A percentile compares a stretch with the other conserved stretches of the same genome.
These are phyloP conservation scores for Tylopilus plumbeoviolaceoides DNA, from an alignment of 768 basidiomycete genomes.

Conservation along the genomic window DNA sequence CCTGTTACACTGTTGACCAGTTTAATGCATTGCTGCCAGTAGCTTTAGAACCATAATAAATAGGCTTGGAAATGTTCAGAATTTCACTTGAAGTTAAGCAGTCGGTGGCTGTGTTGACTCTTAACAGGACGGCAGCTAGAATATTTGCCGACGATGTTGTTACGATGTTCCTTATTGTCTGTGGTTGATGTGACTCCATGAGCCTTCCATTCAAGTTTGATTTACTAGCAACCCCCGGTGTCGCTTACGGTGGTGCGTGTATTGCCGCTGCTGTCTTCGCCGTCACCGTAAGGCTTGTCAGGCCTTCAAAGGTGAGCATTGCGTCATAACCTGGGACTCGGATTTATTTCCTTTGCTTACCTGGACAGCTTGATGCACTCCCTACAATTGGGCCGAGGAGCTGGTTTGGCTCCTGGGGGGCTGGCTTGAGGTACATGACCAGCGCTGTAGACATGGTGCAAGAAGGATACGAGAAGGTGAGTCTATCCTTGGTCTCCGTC, in stretches of 20 bases:
- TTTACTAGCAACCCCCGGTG: background rate
- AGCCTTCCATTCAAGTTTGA: background rate
- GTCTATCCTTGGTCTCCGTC: background rate
- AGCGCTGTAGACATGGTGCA: slow-evolving; percentile 20
- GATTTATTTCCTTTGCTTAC: background rate
- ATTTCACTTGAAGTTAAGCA: too few relatives aligned
- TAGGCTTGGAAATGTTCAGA: too few relatives aligned
- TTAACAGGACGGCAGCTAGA: too few relatives aligned
- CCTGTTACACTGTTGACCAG: too few relatives aligned
- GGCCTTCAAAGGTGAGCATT: background rate
- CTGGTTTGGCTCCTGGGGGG: background rate
- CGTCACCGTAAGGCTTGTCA: background rate
- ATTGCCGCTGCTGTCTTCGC: background rate
- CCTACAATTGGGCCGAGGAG: background rate
- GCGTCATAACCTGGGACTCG: too few relatives aligned
- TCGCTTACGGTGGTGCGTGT: background rate
- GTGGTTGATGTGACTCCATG: too few relatives aligned
- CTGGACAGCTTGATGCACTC: background rate
- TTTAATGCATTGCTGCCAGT: too few relatives aligned
- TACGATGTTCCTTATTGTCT: too few relatives aligned
- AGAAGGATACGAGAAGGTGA: slow-evolving; percentile 31
- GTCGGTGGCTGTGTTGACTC: too few relatives aligned
- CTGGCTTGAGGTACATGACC: background rate
- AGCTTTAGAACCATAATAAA: too few relatives aligned
- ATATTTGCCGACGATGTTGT: too few relatives aligned